Evolutionary conservation across 1,139 yeast genomes (phyloP).

Genomic region (Hansenula lynferdii): DNA sequence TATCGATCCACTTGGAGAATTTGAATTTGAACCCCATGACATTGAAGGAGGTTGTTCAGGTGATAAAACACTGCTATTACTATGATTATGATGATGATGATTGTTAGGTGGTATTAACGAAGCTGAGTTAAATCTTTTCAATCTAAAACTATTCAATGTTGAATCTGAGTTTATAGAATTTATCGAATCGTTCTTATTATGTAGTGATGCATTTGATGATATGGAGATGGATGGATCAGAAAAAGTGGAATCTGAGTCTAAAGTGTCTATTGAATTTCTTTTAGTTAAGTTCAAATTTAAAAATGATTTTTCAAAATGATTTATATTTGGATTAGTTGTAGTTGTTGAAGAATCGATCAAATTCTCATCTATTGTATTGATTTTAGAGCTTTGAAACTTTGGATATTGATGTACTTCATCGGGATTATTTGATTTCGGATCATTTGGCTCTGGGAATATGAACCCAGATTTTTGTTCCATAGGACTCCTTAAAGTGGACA

Average conservation of each 20-base stretch:
- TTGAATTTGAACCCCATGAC: not conserved
- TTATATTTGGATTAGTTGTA: no score
- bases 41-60: no score
- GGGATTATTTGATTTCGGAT: not conserved
- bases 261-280: conserved; percentile 10
- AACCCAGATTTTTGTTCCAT: not conserved
- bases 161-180: conserved; percentile 16
- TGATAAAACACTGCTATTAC: no score
- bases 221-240: no score
- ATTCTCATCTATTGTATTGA: conserved; percentile 6
- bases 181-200: conserved; percentile 15
- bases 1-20: not conserved
- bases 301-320: conserved; percentile 7
- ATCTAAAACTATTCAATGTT: conserved; percentile 12
- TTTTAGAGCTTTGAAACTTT: conserved; percentile 2
- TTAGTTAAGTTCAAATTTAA: conserved; percentile 3
- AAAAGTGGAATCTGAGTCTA: conserved; percentile 9
- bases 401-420: not conserved
- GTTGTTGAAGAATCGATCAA: not conserved
- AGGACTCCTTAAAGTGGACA: not conserved
- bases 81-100: conserved; percentile 1
- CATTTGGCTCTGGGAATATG: not conserved
- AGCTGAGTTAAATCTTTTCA: conserved; percentile 16
- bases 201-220: no score
- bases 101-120: conserved; percentile 5